These are phyloP conservation scores for Flaveria trinervia DNA, from an alignment of 129 eudicot genomes.

Conservation along the genomic window DNA sequence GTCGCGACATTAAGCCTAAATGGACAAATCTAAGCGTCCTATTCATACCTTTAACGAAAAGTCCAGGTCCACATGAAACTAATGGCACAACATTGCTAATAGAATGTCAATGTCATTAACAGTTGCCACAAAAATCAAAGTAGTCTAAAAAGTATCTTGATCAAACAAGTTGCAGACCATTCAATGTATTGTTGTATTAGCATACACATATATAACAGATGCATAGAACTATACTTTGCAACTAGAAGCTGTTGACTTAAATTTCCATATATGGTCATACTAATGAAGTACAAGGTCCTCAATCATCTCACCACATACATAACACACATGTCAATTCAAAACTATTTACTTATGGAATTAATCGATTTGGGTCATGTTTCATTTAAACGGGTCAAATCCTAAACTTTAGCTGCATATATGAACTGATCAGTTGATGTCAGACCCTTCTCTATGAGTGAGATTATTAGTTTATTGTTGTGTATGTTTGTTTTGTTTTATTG, in stretches of 20 bases:
- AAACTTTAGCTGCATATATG: background rate
- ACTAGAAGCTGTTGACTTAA: slow-evolving; percentile 6
- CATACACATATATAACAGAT: slow-evolving; percentile 7
- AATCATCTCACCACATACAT: slow-evolving; percentile 20
- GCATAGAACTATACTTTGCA: slow-evolving; percentile 4
- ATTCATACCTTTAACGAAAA: slow-evolving; percentile 27
- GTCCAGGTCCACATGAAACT: slow-evolving; percentile 8
- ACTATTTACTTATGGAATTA: background rate
- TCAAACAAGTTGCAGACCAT: background rate
- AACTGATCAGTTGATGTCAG: background rate
- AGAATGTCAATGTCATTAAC: slow-evolving; percentile 18
- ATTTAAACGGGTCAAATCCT: background rate
- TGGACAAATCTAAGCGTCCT: background rate
- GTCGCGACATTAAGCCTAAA: background rate
- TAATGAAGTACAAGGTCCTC: slow-evolving; percentile 17
- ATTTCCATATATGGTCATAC: background rate
- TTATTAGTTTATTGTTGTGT: no score
- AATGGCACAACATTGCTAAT: slow-evolving; percentile 10
- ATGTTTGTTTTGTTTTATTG: background rate
- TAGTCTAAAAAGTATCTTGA: background rate
- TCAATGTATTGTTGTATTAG: slow-evolving; percentile 11
- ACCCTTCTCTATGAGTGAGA: no score
- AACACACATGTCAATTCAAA: background rate
- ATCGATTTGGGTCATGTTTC: background rate
- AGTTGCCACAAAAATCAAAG: slow-evolving; percentile 24